Base-by-base conservation (phyloP, 1,284 basidiomycete genomes). In the Ustilago hordei region DNA sequence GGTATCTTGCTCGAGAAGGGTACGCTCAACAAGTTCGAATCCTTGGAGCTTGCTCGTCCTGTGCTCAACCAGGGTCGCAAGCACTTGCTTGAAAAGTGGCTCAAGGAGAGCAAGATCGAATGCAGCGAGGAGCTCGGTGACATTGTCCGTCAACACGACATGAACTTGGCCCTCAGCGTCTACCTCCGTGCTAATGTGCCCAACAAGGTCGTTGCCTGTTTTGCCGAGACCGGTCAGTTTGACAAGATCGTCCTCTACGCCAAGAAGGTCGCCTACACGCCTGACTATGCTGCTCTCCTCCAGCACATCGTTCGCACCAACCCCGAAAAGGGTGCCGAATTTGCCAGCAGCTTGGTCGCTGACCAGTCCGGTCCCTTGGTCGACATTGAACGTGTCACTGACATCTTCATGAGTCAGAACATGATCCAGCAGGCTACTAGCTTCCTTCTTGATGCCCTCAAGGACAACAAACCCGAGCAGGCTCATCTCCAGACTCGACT, bases 71-170 rank as follows among this genome's bases (percentile, higher is more conserved):
- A 99, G 88, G 95, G 95, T 62, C 91, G 95, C 85, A 99, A 99
- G 88, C 95, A 98, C 85, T 89, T 99, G 53, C 90, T 99, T 32
- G 97, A 99, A 89, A 99, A 99, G 86, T 99, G 97, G 97, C 89
- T 99, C 78, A 99, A 99, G 88, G 97, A 99, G 90, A 98, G 98
- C 89, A 99, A 99, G 91, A 92, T 99, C 76, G 96, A 97, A 73
- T 99, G 97, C 89, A 95, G 93, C 84, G 97, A 99, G 88, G 96
- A 99, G 87, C 92, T 99, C 19, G 97, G 97, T 69, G 97, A 99
- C 87, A 93, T 99, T 76, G 97, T 98, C 64, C 92, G 97, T 59
- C 88, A 92, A 55, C 92, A 95, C 86, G 97, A 99, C 87, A 95
- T 99, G 93, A 98, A 95, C 7, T 91, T 99, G 66, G 97, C 97